These are phyloP conservation scores for Komagataella mondaviorum DNA, from an alignment of 805 yeast genomes.

Conservation along the genomic window DNA sequence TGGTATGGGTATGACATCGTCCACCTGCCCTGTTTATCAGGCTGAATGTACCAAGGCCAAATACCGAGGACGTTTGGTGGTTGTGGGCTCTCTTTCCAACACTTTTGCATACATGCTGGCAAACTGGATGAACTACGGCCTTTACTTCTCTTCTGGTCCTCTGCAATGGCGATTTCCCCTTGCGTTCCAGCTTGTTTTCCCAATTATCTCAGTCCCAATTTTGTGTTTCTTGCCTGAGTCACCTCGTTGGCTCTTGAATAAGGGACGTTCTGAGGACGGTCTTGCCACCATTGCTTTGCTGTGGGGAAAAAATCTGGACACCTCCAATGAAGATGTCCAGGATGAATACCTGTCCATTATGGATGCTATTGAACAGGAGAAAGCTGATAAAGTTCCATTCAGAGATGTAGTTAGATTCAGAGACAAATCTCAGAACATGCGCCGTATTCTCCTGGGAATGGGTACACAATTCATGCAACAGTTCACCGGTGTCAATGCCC, in stretches of 20 bases:
- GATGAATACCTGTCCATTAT: slow-evolving; percentile 1
- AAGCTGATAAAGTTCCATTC: slow-evolving; percentile 24
- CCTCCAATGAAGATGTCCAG: neutral
- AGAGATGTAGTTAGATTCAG: slow-evolving; percentile 26
- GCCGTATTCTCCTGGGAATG: slow-evolving; percentile 47
- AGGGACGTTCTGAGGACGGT: slow-evolving; percentile 28
- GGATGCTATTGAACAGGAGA: slow-evolving; percentile 4
- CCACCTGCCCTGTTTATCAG: slow-evolving; percentile 61
- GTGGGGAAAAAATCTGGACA: slow-evolving; percentile 1
- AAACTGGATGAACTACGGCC: slow-evolving; percentile 49
- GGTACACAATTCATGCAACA: slow-evolving; percentile 61
- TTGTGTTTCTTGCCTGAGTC: slow-evolving; percentile 12
- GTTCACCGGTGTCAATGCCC: slow-evolving; percentile 60
- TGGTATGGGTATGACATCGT: slow-evolving; percentile 60
- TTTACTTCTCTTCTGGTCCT: slow-evolving; percentile 30
- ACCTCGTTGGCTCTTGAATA: slow-evolving; percentile 31
- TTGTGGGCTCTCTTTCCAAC: slow-evolving; percentile 41
- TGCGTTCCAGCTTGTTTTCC: slow-evolving; percentile 45
- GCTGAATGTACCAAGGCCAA: slow-evolving; percentile 56
- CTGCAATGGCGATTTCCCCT: slow-evolving; percentile 58
- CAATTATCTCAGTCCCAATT: slow-evolving; percentile 4
- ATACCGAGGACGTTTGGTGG: slow-evolving; percentile 58
- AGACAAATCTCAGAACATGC: slow-evolving; percentile 48
- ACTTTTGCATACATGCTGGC: slow-evolving; percentile 60
- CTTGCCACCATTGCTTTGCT: slow-evolving; percentile 9